Conservation (phyloP, 257 asterid species). For the Rauvolfia tetraphylla region DNA sequence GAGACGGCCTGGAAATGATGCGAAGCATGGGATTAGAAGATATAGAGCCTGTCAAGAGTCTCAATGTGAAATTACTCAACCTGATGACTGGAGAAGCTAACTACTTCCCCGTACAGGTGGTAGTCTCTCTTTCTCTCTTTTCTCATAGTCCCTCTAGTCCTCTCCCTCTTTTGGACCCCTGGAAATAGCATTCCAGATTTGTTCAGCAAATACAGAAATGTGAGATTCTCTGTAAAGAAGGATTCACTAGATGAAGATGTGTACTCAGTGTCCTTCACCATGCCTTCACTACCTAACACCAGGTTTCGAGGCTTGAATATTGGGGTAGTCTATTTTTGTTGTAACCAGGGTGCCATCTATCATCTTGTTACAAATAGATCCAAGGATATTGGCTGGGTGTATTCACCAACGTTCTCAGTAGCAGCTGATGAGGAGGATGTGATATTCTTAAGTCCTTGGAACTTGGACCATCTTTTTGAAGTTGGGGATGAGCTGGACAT, state of each 20-base stretch:
- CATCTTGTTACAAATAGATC: too few species aligned
- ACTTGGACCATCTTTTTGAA: neutral
- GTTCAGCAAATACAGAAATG: neutral
- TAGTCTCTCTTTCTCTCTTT: too few species aligned
- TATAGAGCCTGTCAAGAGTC: neutral
- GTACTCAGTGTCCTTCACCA: neutral
- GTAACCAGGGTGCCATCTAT: too few species aligned
- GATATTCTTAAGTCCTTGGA: slow-evolving; percentile 5
- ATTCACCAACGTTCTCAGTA: neutral
- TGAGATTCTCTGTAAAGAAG: neutral
- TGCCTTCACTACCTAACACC: too few species aligned
- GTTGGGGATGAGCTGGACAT: too few species aligned
- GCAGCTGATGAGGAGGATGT: neutral
- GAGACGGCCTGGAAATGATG: neutral
- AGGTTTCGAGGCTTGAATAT: too few species aligned
- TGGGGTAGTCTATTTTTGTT: too few species aligned
- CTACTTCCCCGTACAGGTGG: too few species aligned
- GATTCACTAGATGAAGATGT: neutral
- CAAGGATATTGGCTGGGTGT: too few species aligned
- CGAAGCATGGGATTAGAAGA: neutral
- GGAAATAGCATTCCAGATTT: neutral
- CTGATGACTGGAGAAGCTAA: neutral
- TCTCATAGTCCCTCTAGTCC: too few species aligned
- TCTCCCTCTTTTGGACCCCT: neutral
- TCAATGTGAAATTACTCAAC: neutral